A percentile compares a stretch with the other conserved stretches of the same genome.
These are phyloP conservation scores for Triticum urartu DNA, from an alignment of 176 grass and related monocot species.

Conservation along the genomic window DNA sequence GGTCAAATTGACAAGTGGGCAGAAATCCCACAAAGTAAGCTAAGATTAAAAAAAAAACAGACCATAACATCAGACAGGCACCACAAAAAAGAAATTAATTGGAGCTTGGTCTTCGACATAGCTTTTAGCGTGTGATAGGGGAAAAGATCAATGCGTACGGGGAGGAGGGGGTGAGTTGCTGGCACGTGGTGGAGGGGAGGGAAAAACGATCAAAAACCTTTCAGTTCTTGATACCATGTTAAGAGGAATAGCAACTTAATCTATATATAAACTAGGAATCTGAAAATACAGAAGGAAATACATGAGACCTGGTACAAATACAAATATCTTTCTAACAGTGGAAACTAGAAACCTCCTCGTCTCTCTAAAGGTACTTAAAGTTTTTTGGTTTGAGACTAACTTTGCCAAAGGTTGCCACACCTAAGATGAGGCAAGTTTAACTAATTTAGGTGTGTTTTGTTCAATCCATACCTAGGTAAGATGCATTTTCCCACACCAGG, in stretches of 20 bases:
- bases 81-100: conserved; percentile 4
- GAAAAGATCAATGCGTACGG: too few species aligned
- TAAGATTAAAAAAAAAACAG: not conserved
- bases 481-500: not conserved
- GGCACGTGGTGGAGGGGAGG: too few species aligned
- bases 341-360: not conserved
- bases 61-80: not conserved
- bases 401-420: not conserved
- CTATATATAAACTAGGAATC: too few species aligned
- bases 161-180: too few species aligned
- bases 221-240: too few species aligned
- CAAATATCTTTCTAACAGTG: too few species aligned
- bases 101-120: not conserved
- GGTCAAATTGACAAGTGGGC: too few species aligned
- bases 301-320: too few species aligned
- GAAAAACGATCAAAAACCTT: too few species aligned
- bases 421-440: not conserved
- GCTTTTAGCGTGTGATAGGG: not conserved
- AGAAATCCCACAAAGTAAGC: not conserved
- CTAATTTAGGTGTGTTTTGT: not conserved
- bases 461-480: not conserved
- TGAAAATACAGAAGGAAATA: too few species aligned
- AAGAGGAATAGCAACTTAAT: too few species aligned
- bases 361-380: not conserved
- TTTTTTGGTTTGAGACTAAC: not conserved